Evolutionary conservation across 306 rosid species (phyloP).

Genomic region (Quercus cerris): DNA sequence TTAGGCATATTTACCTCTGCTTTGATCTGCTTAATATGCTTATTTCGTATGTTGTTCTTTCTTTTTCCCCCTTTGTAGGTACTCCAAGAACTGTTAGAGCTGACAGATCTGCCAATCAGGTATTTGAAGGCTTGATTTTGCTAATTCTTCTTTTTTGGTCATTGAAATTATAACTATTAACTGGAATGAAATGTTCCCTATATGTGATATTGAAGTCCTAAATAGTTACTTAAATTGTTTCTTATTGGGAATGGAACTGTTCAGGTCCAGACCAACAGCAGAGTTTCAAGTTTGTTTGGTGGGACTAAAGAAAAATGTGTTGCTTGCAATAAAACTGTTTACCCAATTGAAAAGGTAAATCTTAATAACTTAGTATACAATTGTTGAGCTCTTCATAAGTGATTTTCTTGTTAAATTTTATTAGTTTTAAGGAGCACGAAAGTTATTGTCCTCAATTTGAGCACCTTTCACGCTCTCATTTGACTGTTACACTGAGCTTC

Average conservation of each 20-base stretch:
- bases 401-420: neutral
- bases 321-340: slow-evolving; percentile 80
- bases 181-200: neutral
- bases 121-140: slow-evolving; percentile 14
- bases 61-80: slow-evolving; percentile 35
- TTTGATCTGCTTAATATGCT: neutral
- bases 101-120: slow-evolving; percentile 73
- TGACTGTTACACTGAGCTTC: neutral
- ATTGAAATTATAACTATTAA: neutral
- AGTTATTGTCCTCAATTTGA: neutral
- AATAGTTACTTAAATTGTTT: slow-evolving; percentile 1
- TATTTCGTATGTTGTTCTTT: slow-evolving; percentile 8
- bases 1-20: slow-evolving; percentile 1
- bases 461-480: neutral
- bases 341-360: slow-evolving; percentile 87
- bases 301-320: slow-evolving; percentile 95
- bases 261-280: slow-evolving; percentile 68
- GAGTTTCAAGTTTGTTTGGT: slow-evolving; percentile 65
- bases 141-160: neutral
- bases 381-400: slow-evolving; percentile 1
- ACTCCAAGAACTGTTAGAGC: slow-evolving; percentile 57
- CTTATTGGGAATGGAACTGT: slow-evolving; percentile 10
- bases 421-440: neutral
- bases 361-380: neutral
- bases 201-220: neutral